Evolutionary conservation across 2,329 filamentous ascomycete species (phyloP).

Genomic region (Xylaria hypoxylon): DNA sequence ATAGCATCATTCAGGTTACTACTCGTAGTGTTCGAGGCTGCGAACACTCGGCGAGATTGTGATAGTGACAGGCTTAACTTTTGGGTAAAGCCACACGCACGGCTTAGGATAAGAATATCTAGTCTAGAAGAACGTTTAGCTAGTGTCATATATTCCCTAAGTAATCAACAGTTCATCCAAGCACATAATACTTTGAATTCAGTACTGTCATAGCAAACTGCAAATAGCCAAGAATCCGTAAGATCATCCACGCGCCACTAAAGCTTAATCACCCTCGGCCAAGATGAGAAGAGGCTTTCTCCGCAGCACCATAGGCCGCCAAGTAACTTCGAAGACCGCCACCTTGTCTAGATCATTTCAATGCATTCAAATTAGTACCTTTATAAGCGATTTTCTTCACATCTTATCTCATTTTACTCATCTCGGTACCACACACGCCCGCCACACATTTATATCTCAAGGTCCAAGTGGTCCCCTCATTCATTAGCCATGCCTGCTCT

Average conservation of each 20-base stretch:
- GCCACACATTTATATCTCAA: no score
- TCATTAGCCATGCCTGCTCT: no score
- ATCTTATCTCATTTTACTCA: no score
- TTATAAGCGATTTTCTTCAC: no score
- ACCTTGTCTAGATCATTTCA: no score
- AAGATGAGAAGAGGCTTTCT: no score
- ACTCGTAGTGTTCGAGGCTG: neutral
- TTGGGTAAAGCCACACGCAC: neutral
- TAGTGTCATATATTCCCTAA: slow-evolving; percentile 15
- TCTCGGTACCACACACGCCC: no score
- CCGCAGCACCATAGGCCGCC: no score
- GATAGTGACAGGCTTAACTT: neutral
- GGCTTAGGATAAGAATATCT: neutral
- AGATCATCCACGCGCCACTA: slow-evolving; percentile 25
- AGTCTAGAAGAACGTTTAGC: slow-evolving; percentile 2
- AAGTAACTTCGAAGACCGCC: no score
- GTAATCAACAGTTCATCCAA: neutral
- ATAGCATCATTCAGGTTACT: neutral
- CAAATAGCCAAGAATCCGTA: neutral
- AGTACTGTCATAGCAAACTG: neutral
- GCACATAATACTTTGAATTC: neutral
- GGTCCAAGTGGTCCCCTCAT: no score
- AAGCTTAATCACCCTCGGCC: slow-evolving; percentile 15
- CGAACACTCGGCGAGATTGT: neutral
- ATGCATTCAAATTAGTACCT: no score